Conservation (phyloP, 148 eudicot genomes). For the Polygonum aviculare region DNA sequence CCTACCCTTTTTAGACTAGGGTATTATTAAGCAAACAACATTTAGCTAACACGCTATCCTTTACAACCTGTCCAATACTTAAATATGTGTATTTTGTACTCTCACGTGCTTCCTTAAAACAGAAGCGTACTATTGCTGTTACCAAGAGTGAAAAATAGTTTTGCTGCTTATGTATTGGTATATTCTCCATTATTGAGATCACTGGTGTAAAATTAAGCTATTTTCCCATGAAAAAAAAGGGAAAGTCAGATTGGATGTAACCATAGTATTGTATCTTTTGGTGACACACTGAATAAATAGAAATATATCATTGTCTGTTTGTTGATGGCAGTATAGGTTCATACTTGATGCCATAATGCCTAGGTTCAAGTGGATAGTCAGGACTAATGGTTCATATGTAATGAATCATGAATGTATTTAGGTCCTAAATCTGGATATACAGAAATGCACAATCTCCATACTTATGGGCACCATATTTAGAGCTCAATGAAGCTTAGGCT, state of each 20-base stretch:
- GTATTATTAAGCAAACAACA: not conserved
- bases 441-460: not conserved
- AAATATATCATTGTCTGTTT: not conserved
- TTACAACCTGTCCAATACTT: not conserved
- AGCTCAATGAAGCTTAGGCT: not conserved
- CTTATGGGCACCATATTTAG: not conserved
- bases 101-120: not conserved
- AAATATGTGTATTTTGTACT: not conserved
- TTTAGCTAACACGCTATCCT: not conserved
- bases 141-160: not conserved
- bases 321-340: not conserved
- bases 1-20: not conserved
- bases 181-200: not conserved
- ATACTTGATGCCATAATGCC: not conserved
- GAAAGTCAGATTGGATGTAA: not conserved
- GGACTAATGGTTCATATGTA: not conserved
- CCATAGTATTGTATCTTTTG: not conserved
- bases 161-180: not conserved
- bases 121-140: not conserved
- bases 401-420: not conserved
- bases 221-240: not conserved
- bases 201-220: not conserved
- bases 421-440: not conserved
- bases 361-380: not conserved
- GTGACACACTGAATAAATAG: not conserved